Base-by-base conservation (phyloP, 73 alveolate genomes). In the Uronychia binucleata region DNA sequence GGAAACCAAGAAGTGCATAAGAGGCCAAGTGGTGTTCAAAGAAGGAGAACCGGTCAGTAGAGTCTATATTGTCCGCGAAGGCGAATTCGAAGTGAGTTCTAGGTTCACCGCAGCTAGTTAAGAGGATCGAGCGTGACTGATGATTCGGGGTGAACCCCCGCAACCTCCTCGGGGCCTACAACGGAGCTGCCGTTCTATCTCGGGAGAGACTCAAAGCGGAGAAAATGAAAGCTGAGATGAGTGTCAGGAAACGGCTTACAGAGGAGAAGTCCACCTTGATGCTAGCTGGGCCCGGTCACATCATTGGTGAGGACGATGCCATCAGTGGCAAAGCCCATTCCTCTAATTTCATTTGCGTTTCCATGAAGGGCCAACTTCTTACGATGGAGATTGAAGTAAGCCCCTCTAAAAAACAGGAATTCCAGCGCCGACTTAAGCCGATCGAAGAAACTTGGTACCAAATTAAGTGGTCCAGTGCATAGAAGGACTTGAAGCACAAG, bases 31-130 rank as follows among this genome's bases (percentile, higher is more conserved):
- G 28, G 78, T 79, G 0, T 33, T 35, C 1, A 34, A 79, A 1
- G 86, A 79, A 57, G 86, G 86, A 5, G 86, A 79, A 13, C 79
- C 86, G 0, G 59, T 79, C 8, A 30, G 57, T 8, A 27, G 57
- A n/a, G 58, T 79, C 58, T 79, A 79, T 29, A 46, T 79, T 57
- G 30, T 79, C 13, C 28, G 58, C 27, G 59, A 34, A 79, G 86
- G 86, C 0, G 86, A 79, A 57, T 79, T 34, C 58, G 86, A 79
- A 79, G 33, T 79, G 67, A 46, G 5, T 46, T 11, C 5, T 11
- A 46, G 67, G 19, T 11, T 46, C 67, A 46, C 67, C 5, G 67
- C 67, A 11, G 67, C 5, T 11, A 19, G 19, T 19, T 11, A 46
- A 46, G 19, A 46, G 5, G n/a, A n/a, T n/a, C n/a, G n/a, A n/a